A percentile compares a stretch with the other conserved stretches of the same genome.
Conservation (phyloP, 257 asterid genomes). For the Jaltomata sinuosa region DNA sequence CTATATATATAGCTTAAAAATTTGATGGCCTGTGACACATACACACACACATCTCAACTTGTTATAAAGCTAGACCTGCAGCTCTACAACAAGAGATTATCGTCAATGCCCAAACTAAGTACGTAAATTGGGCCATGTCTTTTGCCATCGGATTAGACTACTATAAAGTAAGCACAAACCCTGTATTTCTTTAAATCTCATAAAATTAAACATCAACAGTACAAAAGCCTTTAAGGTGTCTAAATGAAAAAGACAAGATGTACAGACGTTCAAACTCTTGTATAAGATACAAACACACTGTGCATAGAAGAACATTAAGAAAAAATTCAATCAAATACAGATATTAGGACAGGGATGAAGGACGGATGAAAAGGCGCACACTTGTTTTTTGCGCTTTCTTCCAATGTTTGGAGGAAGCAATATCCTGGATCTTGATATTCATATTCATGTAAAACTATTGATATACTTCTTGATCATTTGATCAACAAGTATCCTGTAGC, state of each 20-base stretch:
- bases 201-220: background rate
- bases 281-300: background rate
- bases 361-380: background rate
- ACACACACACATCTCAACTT: too few species aligned
- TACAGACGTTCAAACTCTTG: background rate
- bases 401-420: background rate
- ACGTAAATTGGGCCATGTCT: background rate
- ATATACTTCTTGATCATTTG: conserved; percentile 1
- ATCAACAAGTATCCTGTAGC: conserved; percentile 16
- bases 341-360: background rate
- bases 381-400: background rate
- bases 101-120: background rate
- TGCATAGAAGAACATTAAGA: background rate
- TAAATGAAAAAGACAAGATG: background rate
- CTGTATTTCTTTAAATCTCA: background rate
- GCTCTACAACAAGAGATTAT: background rate
- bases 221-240: background rate
- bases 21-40: too few species aligned
- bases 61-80: background rate
- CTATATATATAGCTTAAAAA: too few species aligned
- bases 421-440: background rate
- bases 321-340: background rate
- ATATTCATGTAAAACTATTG: background rate
- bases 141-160: background rate
- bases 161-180: background rate